Base-by-base conservation (phyloP, 2,329 filamentous ascomycete species). In the Diaporthe ilicicola region DNA sequence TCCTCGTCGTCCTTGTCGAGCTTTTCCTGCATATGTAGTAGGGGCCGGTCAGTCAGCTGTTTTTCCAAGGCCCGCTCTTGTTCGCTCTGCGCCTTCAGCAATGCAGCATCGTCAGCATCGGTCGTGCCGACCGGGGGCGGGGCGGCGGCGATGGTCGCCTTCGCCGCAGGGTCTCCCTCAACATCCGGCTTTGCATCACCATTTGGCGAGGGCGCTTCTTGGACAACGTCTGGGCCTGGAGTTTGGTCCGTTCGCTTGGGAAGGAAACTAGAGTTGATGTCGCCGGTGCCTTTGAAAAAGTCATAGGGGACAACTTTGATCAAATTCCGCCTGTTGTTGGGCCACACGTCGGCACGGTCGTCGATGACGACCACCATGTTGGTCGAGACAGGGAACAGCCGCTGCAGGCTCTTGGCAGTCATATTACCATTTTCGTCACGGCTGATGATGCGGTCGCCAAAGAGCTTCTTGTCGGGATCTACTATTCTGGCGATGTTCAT, bases 351-450 rank as follows among this genome's bases (percentile, higher is more conserved):
- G 67, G 94, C 94, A 75, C 96, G 90, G 81, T 99, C 96, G 79
- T 99, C 96, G 74, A 99, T 99, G 76, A 99, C 98, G 71, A 98
- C 95, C 0, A 98, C 97, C 96, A 99, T 99, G 81, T 97, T 95
- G 7, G 95, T 98, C 81, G 97, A 97, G 72, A 97, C 94, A 6
- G 97, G 96, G 80, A 99, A 99, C 17, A 99, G 83, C 9, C 96
- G 90, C 78, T 96, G 93, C 37, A 99, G 84, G 75, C 91, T 96
- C 86, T 99, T 99, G 71, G 93, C 91, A 3, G 92, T 93, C 80
- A 98, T 91, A 80, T 93, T 98, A 68, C 95, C 95, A 79, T 97
- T 99, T 82, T 99, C 96, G 79, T 98, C 95, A 77, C 96, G 92
- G 81, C 95, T 98, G 77, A 99, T 93, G 76, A 99, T 95, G 69